Conservation (phyloP, 2,329 filamentous ascomycete genomes). For the Raffaelea arxii region DNA sequence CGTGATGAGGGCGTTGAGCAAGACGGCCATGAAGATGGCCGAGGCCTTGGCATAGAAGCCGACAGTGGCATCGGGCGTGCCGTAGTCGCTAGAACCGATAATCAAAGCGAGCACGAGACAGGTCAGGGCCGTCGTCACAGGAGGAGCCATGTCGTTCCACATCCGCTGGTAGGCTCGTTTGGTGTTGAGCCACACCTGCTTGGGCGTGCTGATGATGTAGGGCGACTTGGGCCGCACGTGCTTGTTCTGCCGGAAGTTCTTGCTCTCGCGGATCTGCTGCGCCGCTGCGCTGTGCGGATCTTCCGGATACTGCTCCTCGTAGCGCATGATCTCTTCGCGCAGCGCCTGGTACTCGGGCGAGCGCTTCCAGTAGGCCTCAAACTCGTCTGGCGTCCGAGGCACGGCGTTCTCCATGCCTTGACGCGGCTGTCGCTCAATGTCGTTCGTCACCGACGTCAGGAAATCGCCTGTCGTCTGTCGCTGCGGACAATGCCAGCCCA, state of each 20-base stretch:
- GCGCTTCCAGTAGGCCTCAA: constrained; percentile 47
- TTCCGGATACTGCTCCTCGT: constrained; percentile 35
- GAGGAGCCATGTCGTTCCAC: constrained; percentile 61
- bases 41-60: constrained; percentile 55
- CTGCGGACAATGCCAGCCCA: constrained; percentile 52
- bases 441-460: constrained; percentile 49
- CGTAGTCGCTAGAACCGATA: constrained; percentile 12
- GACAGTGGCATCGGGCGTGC: constrained; percentile 13
- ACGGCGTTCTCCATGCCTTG: constrained; percentile 45
- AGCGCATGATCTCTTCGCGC: constrained; percentile 45
- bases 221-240: constrained; percentile 46
- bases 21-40: constrained; percentile 75
- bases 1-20: constrained; percentile 76
- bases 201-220: constrained; percentile 49
- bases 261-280: constrained; percentile 38
- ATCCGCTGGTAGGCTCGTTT: constrained; percentile 72
- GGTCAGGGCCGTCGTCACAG: constrained; percentile 73
- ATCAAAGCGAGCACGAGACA: constrained; percentile 47
- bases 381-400: constrained; percentile 52
- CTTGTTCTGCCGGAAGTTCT: constrained; percentile 37
- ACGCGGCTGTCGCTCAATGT: constrained; percentile 28
- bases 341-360: constrained; percentile 41
- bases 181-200: constrained; percentile 39
- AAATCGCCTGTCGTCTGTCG: constrained; percentile 66
- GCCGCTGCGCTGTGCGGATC: constrained; percentile 22